These are phyloP conservation scores for Rhodotorula sp. DNA, from an alignment of 1,284 basidiomycete species.

Conservation along the genomic window DNA sequence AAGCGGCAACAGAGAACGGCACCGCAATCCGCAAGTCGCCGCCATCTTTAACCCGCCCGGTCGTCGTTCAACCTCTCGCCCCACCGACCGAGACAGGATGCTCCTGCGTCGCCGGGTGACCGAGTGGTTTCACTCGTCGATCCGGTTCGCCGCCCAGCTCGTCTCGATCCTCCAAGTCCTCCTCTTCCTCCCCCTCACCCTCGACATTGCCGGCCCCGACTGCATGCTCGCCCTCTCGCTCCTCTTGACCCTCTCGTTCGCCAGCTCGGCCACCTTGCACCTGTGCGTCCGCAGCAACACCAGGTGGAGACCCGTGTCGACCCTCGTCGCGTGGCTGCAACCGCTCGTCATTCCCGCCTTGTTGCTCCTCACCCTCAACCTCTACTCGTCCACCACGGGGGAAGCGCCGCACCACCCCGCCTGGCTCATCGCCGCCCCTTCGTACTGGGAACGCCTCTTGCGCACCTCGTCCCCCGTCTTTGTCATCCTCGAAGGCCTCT, in stretches of 20 bases:
- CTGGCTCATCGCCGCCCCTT: slow-evolving; percentile 55
- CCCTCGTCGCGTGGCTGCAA: slow-evolving; percentile 36
- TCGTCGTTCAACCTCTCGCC: no score
- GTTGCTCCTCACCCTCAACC: slow-evolving; percentile 72
- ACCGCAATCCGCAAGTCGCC: no score
- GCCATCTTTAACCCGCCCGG: no score
- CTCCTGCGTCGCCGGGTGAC: not conserved
- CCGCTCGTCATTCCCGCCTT: slow-evolving; percentile 70
- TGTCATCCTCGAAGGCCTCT: slow-evolving; percentile 76
- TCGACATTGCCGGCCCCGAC: slow-evolving; percentile 57
- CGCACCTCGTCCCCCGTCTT: slow-evolving; percentile 72
- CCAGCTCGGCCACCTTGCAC: slow-evolving; percentile 39
- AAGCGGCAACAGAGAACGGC: no score
- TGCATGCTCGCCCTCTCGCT: slow-evolving; percentile 46
- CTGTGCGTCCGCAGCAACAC: slow-evolving; percentile 42
- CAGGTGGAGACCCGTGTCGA: slow-evolving; percentile 34
- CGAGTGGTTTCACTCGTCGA: not conserved
- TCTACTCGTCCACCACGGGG: slow-evolving; percentile 54
- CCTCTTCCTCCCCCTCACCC: slow-evolving; percentile 74
- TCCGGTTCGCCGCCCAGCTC: slow-evolving; percentile 12
- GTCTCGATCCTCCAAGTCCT: slow-evolving; percentile 60
- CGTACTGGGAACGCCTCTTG: slow-evolving; percentile 70
- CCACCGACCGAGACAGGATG: no score
- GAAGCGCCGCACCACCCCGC: slow-evolving; percentile 50
- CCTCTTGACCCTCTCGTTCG: slow-evolving; percentile 41